phyloP scores from a whole-genome alignment of 2,329 filamentous ascomycete genomes.

The Aureobasidium sp. region DNA sequence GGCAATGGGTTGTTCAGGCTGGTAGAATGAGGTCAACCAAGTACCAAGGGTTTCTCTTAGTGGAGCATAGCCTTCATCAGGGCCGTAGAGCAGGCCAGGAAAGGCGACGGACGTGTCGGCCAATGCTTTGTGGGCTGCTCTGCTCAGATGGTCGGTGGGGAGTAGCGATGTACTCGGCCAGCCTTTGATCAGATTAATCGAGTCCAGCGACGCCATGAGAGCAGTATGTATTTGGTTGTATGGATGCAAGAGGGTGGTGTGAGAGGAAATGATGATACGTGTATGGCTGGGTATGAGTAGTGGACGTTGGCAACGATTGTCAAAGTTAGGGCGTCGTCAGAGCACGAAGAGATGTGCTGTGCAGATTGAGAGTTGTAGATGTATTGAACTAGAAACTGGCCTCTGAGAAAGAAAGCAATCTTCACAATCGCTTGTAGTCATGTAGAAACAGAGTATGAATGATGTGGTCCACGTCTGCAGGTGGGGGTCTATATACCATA shows the following conservation, averaged over 20 bases:
- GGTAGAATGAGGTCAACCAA: conserved; percentile 62
- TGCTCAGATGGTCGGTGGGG: conserved; percentile 53
- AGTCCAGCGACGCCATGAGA: conserved; percentile 6
- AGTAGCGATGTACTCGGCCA: conserved; percentile 60
- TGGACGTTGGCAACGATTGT: not conserved
- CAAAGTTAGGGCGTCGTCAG: not conserved
- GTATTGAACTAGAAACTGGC: not conserved
- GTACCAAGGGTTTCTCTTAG: conserved; percentile 58
- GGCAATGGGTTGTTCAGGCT: conserved; percentile 33
- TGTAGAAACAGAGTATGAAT: not conserved
- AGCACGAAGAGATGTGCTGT: not conserved
- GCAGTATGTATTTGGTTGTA: not conserved
- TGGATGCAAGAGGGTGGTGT: not conserved
- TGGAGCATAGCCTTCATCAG: conserved; percentile 65
- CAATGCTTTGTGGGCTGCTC: conserved; percentile 53
- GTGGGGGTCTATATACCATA: not conserved
- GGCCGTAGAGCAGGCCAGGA: conserved; percentile 68
- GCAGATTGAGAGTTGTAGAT: not conserved
- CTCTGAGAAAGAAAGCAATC: not conserved
- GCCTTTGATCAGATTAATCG: conserved; percentile 58
- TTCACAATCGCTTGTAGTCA: not conserved
- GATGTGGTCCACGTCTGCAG: not conserved
- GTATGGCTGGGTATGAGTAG: not conserved
- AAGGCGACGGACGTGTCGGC: conserved; percentile 49
- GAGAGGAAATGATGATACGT: not conserved